These are phyloP conservation scores for Tuber borchii DNA, from an alignment of 495 filamentous ascomycete genomes.

Conservation along the genomic window DNA sequence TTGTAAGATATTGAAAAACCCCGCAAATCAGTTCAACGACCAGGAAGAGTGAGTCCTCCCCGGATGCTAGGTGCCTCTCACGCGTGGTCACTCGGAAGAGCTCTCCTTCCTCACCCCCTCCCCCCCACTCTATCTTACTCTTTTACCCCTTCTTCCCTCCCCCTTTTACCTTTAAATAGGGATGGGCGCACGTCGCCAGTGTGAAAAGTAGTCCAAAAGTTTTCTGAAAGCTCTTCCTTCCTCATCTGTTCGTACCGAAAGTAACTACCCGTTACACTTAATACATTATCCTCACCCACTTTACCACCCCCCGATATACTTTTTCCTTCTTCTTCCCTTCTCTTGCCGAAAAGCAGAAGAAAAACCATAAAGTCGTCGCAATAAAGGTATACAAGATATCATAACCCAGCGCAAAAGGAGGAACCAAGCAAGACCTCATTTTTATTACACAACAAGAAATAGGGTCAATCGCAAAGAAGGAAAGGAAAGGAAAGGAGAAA, in stretches of 20 bases:
- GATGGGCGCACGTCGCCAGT: conserved; percentile 1
- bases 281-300: neutral
- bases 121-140: neutral
- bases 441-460: neutral
- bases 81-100: conserved; percentile 1
- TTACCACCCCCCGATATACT: neutral
- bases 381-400: neutral
- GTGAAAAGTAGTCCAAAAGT: conserved; percentile 5
- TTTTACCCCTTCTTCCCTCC: neutral
- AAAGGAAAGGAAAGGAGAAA: neutral
- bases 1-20: conserved; percentile 4
- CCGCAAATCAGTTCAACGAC: conserved; percentile 1
- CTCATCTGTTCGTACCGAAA: neutral
- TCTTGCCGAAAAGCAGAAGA: neutral
- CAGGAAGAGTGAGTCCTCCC: conserved; percentile 3
- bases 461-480: neutral
- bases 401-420: neutral
- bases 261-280: neutral
- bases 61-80: conserved; percentile 3
- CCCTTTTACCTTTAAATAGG: neutral
- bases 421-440: neutral
- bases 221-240: conserved; percentile 4
- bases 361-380: neutral
- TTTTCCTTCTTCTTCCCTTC: neutral
- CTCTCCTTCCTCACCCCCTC: neutral